Percentiles rank a stretch among this genome's conserved stretches.
These are phyloP conservation scores for Apiotrichum brassicae DNA, from an alignment of 1,284 basidiomycete species.

Conservation along the genomic window DNA sequence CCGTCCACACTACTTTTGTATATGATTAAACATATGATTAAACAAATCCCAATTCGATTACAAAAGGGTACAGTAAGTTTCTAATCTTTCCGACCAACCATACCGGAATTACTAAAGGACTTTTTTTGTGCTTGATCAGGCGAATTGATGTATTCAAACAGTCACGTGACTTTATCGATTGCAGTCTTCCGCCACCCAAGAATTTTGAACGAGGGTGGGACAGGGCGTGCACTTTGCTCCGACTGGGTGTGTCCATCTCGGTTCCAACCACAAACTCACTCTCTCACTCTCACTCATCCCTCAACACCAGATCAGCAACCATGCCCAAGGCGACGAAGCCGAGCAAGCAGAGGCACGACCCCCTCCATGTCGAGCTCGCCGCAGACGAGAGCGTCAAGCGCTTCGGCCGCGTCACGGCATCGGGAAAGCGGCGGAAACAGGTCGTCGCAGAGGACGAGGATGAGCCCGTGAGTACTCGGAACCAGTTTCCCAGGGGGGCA, in stretches of 20 bases:
- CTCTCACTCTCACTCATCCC: neutral
- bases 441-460: conserved; percentile 52
- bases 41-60: too few relatives aligned
- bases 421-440: conserved; percentile 59
- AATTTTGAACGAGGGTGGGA: conserved; percentile 19
- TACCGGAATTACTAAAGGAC: too few relatives aligned
- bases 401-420: conserved; percentile 66
- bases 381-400: conserved; percentile 67
- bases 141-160: too few relatives aligned
- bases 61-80: too few relatives aligned
- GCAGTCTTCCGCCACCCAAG: neutral
- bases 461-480: conserved; percentile 53
- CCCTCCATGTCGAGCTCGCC: conserved; percentile 71
- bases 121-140: too few relatives aligned
- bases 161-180: too few relatives aligned
- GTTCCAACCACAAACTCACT: neutral
- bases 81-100: too few relatives aligned
- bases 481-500: too few relatives aligned
- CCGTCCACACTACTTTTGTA: too few relatives aligned
- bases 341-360: conserved; percentile 59
- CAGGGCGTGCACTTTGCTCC: too few relatives aligned
- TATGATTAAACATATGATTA: too few relatives aligned
- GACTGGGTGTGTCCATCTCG: too few relatives aligned
- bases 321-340: conserved; percentile 40
- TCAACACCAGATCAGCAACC: conserved; percentile 1